Evolutionary conservation across 345 rosid genomes (phyloP), one percentile per base, ranked within the genome.

Genomic region (Triadica sebifera): DNA sequence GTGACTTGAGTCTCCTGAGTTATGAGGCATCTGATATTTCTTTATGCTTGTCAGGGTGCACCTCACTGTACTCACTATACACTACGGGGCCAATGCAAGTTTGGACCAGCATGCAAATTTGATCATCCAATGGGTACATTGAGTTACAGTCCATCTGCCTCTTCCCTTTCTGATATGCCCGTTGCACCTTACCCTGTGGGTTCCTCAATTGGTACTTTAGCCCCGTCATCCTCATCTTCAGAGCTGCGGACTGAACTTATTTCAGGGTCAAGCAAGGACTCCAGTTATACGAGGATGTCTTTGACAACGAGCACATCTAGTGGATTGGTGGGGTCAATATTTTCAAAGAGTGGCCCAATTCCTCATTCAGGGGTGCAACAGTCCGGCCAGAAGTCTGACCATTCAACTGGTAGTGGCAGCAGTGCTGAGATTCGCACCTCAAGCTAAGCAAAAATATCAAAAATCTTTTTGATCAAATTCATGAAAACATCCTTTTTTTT

Each of bases 141-240:
- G 25, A 87, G 89, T 77, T 90, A 89, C 88, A 91, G 86, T 72
- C 87, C 91, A 12, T 91, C 95, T 17, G 90, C 91, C 20, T 96
- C 97, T 81, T 91, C 96, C 24, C 87, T 93, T 39, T 79, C 85
- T 15, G 97, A 90, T 78, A 86, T 93, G 90, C 90, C 93, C 0
- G 86, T 89, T 11, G 85, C 87, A 8, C 90, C 97, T 45, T 90
- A 89, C 72, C 89, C 90, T 34, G 89, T 87, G 58, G 96, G 94
- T 71, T 85, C 91, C 70, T 83, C 94, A 25, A 74, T 90, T 4
- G 91, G 89, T 49, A 86, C 88, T 67, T 83, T 87, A 0, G 88
- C 86, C 29, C 91, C 94, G 11, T 88, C 95, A 13, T 90, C 90
- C 60, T 86, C 92, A 34, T 87, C 89, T 11, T 83, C 93, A 65